These are phyloP conservation scores for Fusarium camptoceras DNA, from an alignment of 2,329 filamentous ascomycete species.

Conservation along the genomic window DNA sequence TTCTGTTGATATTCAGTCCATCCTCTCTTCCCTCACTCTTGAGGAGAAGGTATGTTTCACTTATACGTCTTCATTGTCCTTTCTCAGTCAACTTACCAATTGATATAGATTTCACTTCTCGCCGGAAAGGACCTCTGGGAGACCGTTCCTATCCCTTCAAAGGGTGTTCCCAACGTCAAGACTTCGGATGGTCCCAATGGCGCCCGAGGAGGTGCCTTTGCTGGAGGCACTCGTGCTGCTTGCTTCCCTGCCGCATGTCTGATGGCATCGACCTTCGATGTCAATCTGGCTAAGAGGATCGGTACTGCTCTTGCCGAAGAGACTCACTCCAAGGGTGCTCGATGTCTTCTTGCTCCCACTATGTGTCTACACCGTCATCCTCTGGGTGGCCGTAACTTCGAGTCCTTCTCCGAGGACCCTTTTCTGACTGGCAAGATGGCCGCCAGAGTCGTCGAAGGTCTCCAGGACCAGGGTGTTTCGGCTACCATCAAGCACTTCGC, in stretches of 20 bases:
- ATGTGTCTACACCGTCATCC: slow-evolving; percentile 47
- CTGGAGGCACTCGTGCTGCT: slow-evolving; percentile 41
- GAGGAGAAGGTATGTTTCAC: slow-evolving; percentile 47
- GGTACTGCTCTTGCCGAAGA: slow-evolving; percentile 70
- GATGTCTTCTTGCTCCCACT: slow-evolving; percentile 66
- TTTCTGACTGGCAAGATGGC: slow-evolving; percentile 46
- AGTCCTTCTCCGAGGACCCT: slow-evolving; percentile 47
- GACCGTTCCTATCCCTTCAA: slow-evolving; percentile 41
- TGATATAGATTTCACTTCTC: slow-evolving; percentile 40
- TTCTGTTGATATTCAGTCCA: slow-evolving; percentile 44
- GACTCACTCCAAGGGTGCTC: slow-evolving; percentile 70
- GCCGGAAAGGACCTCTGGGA: slow-evolving; percentile 46
- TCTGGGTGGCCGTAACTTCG: slow-evolving; percentile 46
- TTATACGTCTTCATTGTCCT: background rate
- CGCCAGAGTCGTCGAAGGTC: slow-evolving; percentile 51
- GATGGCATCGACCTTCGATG: slow-evolving; percentile 73
- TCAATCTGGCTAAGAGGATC: slow-evolving; percentile 66
- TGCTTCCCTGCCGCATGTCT: slow-evolving; percentile 49
- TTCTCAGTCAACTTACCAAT: background rate
- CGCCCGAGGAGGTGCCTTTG: slow-evolving; percentile 44
- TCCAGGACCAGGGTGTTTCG: slow-evolving; percentile 55
- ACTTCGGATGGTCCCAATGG: slow-evolving; percentile 46
- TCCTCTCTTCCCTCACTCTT: slow-evolving; percentile 47
- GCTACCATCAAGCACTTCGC: slow-evolving; percentile 60
- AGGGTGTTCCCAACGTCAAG: slow-evolving; percentile 43